phyloP scores from a whole-genome alignment of 164 flowering plant species.

The Chimonanthus salicifolius region DNA sequence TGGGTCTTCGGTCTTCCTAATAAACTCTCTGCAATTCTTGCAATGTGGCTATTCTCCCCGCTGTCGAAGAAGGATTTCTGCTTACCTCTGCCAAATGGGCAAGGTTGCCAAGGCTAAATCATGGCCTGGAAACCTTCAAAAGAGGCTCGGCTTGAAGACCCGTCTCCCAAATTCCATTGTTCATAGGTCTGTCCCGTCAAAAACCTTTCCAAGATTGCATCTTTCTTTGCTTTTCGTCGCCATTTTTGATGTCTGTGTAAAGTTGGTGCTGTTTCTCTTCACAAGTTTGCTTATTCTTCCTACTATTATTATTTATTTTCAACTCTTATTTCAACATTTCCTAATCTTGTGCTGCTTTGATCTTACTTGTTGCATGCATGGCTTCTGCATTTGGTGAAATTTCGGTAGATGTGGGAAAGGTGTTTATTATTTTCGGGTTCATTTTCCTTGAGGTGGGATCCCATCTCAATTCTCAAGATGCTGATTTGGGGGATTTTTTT shows the following conservation, averaged over 20 bases:
- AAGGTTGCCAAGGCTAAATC: constrained; percentile 2
- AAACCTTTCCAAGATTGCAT: constrained; percentile 5
- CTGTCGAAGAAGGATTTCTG: constrained; percentile 17
- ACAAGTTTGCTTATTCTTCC: not conserved
- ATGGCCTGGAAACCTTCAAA: constrained; percentile 13
- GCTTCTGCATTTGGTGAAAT: constrained; percentile 2
- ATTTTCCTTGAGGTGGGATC: too few species aligned
- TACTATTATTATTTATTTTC: not conserved
- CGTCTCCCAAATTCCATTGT: constrained; percentile 3
- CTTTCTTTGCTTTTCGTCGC: not conserved
- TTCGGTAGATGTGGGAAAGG: not conserved
- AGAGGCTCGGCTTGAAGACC: constrained; percentile 7
- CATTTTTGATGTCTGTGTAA: not conserved
- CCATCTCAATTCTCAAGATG: too few species aligned
- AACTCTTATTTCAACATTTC: not conserved
- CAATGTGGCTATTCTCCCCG: constrained; percentile 13
- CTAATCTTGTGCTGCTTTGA: constrained; percentile 3
- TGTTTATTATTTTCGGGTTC: too few species aligned
- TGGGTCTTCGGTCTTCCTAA: too few species aligned
- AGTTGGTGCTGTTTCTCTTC: constrained; percentile 6
- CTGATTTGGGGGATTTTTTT: too few species aligned
- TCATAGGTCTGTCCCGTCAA: constrained; percentile 14
- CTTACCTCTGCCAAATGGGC: constrained; percentile 25
- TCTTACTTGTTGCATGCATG: not conserved
- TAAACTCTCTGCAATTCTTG: constrained; percentile 16